phyloP scores from a whole-genome alignment of 2,329 filamentous ascomycete species.

The Clarireedia hainanense region DNA sequence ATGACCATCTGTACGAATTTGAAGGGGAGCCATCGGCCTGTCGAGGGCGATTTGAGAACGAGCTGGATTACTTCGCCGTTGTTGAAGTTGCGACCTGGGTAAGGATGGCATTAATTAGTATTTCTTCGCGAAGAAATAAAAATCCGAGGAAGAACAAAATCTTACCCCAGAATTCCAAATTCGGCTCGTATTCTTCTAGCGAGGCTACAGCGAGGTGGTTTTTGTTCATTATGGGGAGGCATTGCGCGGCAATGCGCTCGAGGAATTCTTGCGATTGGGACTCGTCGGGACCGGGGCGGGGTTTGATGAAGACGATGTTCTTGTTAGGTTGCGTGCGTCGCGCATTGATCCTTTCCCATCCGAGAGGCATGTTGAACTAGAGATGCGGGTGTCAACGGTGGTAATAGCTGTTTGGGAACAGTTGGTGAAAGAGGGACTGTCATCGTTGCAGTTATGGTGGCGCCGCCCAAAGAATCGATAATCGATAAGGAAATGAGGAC shows the following conservation, averaged over 20 bases:
- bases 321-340: slow-evolving; percentile 67
- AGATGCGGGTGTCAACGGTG: background rate
- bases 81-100: slow-evolving; percentile 80
- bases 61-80: slow-evolving; percentile 81
- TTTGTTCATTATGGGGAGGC: slow-evolving; percentile 62
- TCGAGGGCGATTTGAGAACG: slow-evolving; percentile 60
- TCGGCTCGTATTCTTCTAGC: slow-evolving; percentile 75
- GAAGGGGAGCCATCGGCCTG: slow-evolving; percentile 69
- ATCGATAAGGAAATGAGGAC: too few relatives aligned
- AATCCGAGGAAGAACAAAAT: background rate
- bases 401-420: background rate
- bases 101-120: background rate
- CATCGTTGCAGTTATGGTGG: too few relatives aligned
- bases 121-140: background rate
- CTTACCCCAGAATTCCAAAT: slow-evolving; percentile 60
- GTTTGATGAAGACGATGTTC: slow-evolving; percentile 79
- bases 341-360: slow-evolving; percentile 72
- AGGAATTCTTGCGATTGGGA: slow-evolving; percentile 60
- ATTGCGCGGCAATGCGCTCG: slow-evolving; percentile 73
- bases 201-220: slow-evolving; percentile 57
- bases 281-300: slow-evolving; percentile 58
- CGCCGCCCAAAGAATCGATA: too few relatives aligned
- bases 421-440: too few relatives aligned
- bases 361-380: slow-evolving; percentile 56
- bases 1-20: slow-evolving; percentile 87